Percentiles rank a stretch among this genome's conserved stretches.
Conservation (phyloP, 257 asterid genomes). For the Penstemon eatonii region DNA sequence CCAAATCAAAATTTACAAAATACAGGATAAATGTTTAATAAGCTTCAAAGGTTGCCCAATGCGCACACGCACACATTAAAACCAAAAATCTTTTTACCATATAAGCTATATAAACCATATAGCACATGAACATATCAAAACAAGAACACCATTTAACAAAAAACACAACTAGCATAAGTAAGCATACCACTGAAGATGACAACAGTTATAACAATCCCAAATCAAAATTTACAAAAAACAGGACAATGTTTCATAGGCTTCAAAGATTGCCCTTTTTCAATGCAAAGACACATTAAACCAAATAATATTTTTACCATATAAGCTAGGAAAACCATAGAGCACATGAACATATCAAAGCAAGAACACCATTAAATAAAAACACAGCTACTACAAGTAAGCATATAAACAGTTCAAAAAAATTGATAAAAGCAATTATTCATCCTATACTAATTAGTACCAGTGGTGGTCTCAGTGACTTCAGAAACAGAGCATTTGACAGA, state of each 20-base stretch:
- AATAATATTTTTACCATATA: not conserved
- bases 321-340: conserved; percentile 7
- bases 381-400: not conserved
- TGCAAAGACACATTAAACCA: not conserved
- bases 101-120: conserved; percentile 12
- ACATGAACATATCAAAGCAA: not conserved
- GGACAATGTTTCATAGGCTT: not conserved
- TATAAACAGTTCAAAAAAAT: conserved; percentile 3
- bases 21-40: not conserved
- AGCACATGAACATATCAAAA: not conserved
- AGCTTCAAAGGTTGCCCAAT: conserved; percentile 1
- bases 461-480: conserved; percentile 50
- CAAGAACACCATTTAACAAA: conserved; percentile 19
- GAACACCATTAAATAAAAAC: conserved; percentile 14
- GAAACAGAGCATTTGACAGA: conserved; percentile 77
- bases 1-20: not conserved
- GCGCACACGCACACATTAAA: conserved; percentile 4
- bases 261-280: not conserved
- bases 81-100: not conserved
- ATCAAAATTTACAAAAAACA: not conserved
- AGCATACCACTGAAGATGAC: not conserved
- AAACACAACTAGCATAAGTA: not conserved
- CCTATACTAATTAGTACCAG: conserved; percentile 36
- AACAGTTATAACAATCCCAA: too few relatives aligned
- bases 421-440: not conserved